Evolutionary conservation across 1,139 yeast genomes (phyloP), one percentile per base, ranked within the genome.

Genomic region (Candida frijolesensis): DNA sequence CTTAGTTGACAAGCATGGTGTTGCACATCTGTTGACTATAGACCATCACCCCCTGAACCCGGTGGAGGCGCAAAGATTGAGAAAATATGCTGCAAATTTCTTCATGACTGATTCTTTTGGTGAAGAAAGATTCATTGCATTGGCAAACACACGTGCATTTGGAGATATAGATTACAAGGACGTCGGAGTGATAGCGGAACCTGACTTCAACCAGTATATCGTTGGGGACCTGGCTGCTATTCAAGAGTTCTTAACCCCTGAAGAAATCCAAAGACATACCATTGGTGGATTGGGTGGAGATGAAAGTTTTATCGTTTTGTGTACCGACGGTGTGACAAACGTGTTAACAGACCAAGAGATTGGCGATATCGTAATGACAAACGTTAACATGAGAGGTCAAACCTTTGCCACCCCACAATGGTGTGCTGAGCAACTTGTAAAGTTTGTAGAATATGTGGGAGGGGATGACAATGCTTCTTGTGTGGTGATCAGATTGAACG

Each of bases 381-480:
- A 89, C 22, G 86, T 83, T 48, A 84, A 85, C 58, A 70, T 81
- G 64, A 76, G 81, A 52, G 96, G 96, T 10, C 78, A 83, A 38
- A 76, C 79, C 18, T 68, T 74, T 35, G 97, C 96, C 1, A 83
- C 91, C 0, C 97, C 98, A 0, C 97, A 89, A 60, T 78, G 72
- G 48, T 88, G 96, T 44, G 94, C 97, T 0, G 85, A 83, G 55
- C 97, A 92, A 65, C 87, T 94, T 22, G 82, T 92, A 15, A 81
- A 84, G 58, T 94, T 86, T 64, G 88, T 92, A 14, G 94, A 88
- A 62, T 89, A 89, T 46, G 79, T 92, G 11, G 97, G 96, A 9
- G 96, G 96, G 3, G 94, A 89, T 60, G 99, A 94, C 66, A 94
- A 94, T 68, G 96, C 98, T 11, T 90, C 97, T 0, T 90, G 97